Evolutionary conservation across 1,284 basidiomycete species (phyloP), one percentile per base, ranked within the genome.

Genomic region (Cutaneotrichosporon sp.): DNA sequence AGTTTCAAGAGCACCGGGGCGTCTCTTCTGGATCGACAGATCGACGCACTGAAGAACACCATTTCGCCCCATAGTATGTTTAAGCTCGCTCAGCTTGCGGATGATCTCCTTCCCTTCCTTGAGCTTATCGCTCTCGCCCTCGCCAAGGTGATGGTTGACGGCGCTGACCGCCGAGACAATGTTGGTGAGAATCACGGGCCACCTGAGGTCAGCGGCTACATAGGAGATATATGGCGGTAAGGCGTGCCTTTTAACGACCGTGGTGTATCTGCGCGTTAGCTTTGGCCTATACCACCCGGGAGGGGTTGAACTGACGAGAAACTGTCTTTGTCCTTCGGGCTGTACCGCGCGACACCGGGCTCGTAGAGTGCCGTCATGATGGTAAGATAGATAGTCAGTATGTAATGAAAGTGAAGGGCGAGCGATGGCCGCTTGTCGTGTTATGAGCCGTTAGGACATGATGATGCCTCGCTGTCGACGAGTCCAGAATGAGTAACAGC

Each of bases 41-140:
- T 22, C 20, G 10, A 77, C 86, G 62, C 64, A 90, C 86, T 84
- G 79, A 39, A 98, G 75, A 3, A 79, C 72, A 44, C 82, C 81
- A 74, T 97, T 87, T 57, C 88, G 80, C 0, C 83, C 85, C 86
- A 97, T 92, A 66, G 88, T 84, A 75, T 94, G 88, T 75, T 93
- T 96, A 57, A 97, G 77, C 64, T 82, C 83, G 63, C 87, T 85
- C 53, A 93, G 79, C 62, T 82, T 79, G 52, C 83, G 80, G 53
- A 98, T 92, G 62, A 96, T 84, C 17, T 64, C 74, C 70, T 88
- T 92, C 5, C 87, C 90, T 67, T 92, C 87, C 16, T 66, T 62
- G 22, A 78, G 62, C 67, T 78, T 77, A 19, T 63, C 68, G 6
- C 8, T 20, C 6, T 57, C 41, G 4, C 46, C 43, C 33, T 64